Evolutionary conservation across 331 rosid species (phyloP).

Genomic region (Ulmus americana): DNA sequence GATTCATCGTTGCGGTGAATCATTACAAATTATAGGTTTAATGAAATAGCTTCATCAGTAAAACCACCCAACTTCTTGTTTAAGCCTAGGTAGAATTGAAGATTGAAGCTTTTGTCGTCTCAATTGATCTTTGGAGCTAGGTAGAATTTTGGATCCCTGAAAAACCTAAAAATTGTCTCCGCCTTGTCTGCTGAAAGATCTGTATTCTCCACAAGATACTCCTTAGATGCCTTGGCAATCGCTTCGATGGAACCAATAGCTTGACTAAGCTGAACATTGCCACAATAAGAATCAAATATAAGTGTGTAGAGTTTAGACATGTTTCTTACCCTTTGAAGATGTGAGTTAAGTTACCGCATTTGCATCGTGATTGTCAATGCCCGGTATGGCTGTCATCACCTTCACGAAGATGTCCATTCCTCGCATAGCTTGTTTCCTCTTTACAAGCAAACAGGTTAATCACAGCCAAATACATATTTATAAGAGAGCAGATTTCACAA

Average conservation of each 20-base stretch:
- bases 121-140: constrained; percentile 57
- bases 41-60: no score
- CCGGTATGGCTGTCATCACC: constrained; percentile 72
- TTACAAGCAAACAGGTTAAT: constrained; percentile 23
- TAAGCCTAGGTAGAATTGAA: not conserved
- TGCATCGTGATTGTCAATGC: constrained; percentile 81
- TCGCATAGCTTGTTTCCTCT: constrained; percentile 77
- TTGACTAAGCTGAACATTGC: constrained; percentile 57
- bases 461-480: not conserved
- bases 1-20: no score
- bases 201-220: constrained; percentile 63
- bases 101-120: not conserved
- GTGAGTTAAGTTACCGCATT: constrained; percentile 47
- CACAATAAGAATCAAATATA: not conserved
- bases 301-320: not conserved
- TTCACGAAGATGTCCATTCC: constrained; percentile 51
- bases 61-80: no score
- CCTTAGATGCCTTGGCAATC: constrained; percentile 69
- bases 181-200: constrained; percentile 85
- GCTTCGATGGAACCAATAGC: constrained; percentile 86
- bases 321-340: not conserved
- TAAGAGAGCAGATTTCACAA: constrained; percentile 14
- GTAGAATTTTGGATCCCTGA: constrained; percentile 66
- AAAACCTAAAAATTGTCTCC: constrained; percentile 55
- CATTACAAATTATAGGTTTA: no score